Base-by-base conservation (phyloP, 176 grass and related monocot species). In the Canna indica region DNA sequence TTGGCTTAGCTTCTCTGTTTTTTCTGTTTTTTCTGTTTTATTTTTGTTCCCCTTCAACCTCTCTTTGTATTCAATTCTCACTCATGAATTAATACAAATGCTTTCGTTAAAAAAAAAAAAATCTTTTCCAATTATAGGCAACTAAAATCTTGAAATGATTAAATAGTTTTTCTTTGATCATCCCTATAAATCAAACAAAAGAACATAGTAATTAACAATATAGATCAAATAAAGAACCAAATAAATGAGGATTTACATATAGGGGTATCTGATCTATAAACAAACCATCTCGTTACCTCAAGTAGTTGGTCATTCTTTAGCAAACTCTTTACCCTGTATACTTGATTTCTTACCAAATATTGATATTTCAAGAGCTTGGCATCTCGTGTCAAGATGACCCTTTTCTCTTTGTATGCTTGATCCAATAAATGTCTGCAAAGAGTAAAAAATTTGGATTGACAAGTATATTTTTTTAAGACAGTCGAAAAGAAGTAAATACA, bases 221-320 rank as follows among this genome's bases (percentile, higher is more conserved):
- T 54, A 54, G 22, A 54, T 17, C 22, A 20, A 54, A 22, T 30
- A 30, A 29, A 32, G 13, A 61, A 61, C 7, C 1, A 61, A 61
- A 18, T 56, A 56, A 6, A n/a, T n/a, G 8, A 0, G 3, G 0
- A 7, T 25, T 25, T 2, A 58, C 59, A 63, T 63, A 36, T n/a
- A 39, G 8, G 24, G 33, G 20, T n/a, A 38, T 36, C 20, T 38
- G 63, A 38, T 38, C 18, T 38, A 47, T 45, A 54, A 70, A 74
- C 39, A 75, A 73, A 70, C 63, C 60, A 86, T 47, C 6, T 11
- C 65, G 32, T 56, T 90, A 99, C 94, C 94, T 99, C 86, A 39
- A 88, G 75, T 59, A 99, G 79, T 70, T 99, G 94, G 80, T 93
- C 94, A 76, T 82, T 88, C 80, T 99, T 99, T 53, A 99, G 83